Percentiles rank a stretch among this genome's conserved stretches.
These are phyloP conservation scores for Pinus tabuliformis DNA, from an alignment of 75 land plant genomes.

Conservation along the genomic window DNA sequence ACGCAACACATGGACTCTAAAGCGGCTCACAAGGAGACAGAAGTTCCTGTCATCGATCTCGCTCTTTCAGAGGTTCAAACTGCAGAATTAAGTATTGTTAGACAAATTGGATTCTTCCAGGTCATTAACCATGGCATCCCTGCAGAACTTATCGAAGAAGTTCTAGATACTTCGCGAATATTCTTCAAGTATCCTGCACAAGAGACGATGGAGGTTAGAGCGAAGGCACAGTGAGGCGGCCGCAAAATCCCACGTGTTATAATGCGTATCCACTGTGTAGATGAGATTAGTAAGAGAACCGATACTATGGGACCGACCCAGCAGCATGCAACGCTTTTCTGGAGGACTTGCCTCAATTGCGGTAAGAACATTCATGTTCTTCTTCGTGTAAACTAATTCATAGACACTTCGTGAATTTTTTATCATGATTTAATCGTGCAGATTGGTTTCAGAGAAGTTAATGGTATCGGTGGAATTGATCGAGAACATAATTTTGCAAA, in stretches of 20 bases:
- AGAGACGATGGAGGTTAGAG: conserved; percentile 37
- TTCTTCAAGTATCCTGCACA: conserved; percentile 42
- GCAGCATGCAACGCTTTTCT: conserved; percentile 1
- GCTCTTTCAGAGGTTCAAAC: conserved; percentile 10
- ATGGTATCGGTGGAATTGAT: conserved; percentile 9
- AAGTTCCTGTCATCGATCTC: conserved; percentile 47
- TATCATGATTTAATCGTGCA: not conserved
- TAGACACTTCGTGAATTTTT: too few species aligned
- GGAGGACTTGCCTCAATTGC: conserved; percentile 21
- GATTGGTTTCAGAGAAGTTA: not conserved
- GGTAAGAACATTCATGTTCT: conserved; percentile 10
- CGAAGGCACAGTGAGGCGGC: not conserved
- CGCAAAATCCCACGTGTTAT: conserved; percentile 35
- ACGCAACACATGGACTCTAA: too few species aligned
- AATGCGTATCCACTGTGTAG: conserved; percentile 23
- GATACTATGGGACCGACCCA: not conserved
- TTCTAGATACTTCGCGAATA: conserved; percentile 30
- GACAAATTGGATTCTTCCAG: conserved; percentile 54
- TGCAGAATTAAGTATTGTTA: conserved; percentile 8
- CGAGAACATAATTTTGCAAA: conserved; percentile 13
- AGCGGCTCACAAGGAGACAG: too few species aligned
- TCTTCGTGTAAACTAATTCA: not conserved
- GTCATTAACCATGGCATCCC: conserved; percentile 67
- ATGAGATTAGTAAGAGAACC: not conserved
- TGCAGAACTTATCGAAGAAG: conserved; percentile 22